phyloP scores from a whole-genome alignment of 345 rosid species.

The Arabis hirsuta region DNA sequence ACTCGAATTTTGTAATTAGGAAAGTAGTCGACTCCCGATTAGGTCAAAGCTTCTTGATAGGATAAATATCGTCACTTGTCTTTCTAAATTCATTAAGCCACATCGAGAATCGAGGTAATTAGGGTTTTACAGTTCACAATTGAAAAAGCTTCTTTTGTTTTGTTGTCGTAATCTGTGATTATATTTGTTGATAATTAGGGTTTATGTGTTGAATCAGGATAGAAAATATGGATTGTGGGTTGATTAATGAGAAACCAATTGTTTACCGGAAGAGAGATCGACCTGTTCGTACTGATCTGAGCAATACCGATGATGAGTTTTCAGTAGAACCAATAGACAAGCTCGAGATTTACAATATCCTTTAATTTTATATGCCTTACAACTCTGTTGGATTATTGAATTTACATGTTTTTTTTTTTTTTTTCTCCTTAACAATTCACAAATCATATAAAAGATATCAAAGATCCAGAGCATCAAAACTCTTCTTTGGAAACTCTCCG shows the following conservation, averaged over 20 bases:
- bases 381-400: background rate
- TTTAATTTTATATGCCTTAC: conserved; percentile 14
- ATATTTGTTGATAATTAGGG: background rate
- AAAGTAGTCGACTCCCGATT: background rate
- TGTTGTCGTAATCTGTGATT: background rate
- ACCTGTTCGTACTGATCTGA: conserved; percentile 48
- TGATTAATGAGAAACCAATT: conserved; percentile 68
- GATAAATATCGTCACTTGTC: background rate
- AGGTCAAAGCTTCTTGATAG: background rate
- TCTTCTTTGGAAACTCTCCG: conserved; percentile 75
- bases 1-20: background rate
- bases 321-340: conserved; percentile 73
- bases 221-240: conserved; percentile 56
- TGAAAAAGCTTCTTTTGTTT: background rate
- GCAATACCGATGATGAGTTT: conserved; percentile 50
- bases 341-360: conserved; percentile 84
- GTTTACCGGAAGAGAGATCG: conserved; percentile 67
- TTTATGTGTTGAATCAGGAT: background rate
- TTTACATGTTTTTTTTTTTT: background rate
- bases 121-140: background rate
- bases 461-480: conserved; percentile 86
- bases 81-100: background rate
- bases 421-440: conserved; percentile 50
- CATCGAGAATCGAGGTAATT: background rate
- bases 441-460: conserved; percentile 86